These are phyloP conservation scores for Xylariales sp. DNA, from an alignment of 2,329 filamentous ascomycete species.

Conservation along the genomic window DNA sequence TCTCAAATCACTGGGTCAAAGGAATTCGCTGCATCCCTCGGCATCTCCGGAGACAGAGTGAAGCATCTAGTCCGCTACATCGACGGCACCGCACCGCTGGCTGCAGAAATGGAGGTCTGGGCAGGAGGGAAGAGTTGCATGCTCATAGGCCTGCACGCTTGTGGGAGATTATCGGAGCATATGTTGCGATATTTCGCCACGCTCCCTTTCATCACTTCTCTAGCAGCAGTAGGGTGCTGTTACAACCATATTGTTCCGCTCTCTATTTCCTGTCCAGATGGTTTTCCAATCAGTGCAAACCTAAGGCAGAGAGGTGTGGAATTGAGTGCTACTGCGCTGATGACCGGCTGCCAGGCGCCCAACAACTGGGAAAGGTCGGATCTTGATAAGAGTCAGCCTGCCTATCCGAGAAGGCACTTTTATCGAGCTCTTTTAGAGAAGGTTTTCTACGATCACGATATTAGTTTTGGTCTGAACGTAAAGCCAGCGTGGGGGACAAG, in stretches of 20 bases:
- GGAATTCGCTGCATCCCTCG: slow-evolving; percentile 18
- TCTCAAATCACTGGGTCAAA: slow-evolving; percentile 24
- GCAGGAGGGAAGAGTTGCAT: slow-evolving; percentile 23
- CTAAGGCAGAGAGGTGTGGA: slow-evolving; percentile 17
- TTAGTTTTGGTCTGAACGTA: slow-evolving; percentile 13
- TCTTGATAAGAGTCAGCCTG: slow-evolving; percentile 12
- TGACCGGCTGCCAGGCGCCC: slow-evolving; percentile 29
- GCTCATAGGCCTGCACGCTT: slow-evolving; percentile 29
- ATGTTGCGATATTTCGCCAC: slow-evolving; percentile 26
- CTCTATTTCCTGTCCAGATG: slow-evolving; percentile 32
- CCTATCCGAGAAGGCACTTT: slow-evolving; percentile 21
- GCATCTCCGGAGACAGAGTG: slow-evolving; percentile 17
- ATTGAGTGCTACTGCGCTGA: slow-evolving; percentile 27
- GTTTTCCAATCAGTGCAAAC: slow-evolving; percentile 32
- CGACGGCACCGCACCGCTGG: slow-evolving; percentile 19
- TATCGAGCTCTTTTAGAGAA: slow-evolving; percentile 25
- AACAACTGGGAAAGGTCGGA: slow-evolving; percentile 27
- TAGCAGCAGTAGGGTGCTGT: slow-evolving; percentile 28
- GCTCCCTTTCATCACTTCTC: slow-evolving; percentile 15
- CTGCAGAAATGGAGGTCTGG: slow-evolving; percentile 21
- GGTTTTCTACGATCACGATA: slow-evolving; percentile 20
- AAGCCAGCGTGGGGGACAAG: slow-evolving; percentile 26
- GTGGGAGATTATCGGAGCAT: slow-evolving; percentile 28
- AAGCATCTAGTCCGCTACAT: slow-evolving; percentile 23
- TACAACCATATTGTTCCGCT: slow-evolving; percentile 28